Percentiles rank a stretch among this genome's conserved stretches.
Evolutionary conservation across 2,329 filamentous ascomycete species (phyloP).

Genomic region (Intubia oerlemansii): DNA sequence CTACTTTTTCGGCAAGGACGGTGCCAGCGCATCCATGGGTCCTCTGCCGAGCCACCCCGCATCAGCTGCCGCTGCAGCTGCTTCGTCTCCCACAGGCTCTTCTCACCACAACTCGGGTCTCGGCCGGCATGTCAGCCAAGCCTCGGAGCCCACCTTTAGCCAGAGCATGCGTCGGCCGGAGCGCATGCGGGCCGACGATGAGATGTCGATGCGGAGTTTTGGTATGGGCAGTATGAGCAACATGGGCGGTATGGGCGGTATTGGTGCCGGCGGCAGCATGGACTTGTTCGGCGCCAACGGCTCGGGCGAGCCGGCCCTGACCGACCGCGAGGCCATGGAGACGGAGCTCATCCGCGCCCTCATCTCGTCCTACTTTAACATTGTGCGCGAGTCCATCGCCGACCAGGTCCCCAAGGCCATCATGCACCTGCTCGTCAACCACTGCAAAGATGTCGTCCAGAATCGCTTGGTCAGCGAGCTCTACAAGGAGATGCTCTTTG

Average conservation of each 20-base stretch:
- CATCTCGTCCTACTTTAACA: conserved; percentile 98
- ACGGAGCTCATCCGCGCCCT: conserved; percentile 91
- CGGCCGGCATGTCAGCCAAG: conserved; percentile 53
- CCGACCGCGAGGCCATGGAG: conserved; percentile 89
- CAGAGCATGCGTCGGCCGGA: conserved; percentile 61
- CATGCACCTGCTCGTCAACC: conserved; percentile 96
- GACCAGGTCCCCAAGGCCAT: conserved; percentile 97
- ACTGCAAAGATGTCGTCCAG: conserved; percentile 94
- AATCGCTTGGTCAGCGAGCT: conserved; percentile 89
- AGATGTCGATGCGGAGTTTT: not conserved
- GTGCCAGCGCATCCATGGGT: conserved; percentile 15
- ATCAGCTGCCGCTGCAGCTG: too few relatives aligned
- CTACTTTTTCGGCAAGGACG: conserved; percentile 97
- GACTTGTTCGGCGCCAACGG: conserved; percentile 17
- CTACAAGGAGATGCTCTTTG: conserved; percentile 79
- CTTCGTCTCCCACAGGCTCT: not conserved
- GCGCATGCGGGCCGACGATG: conserved; percentile 16
- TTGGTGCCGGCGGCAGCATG: conserved; percentile 3
- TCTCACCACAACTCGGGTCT: conserved; percentile 6
- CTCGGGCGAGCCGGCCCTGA: conserved; percentile 58
- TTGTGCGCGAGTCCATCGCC: conserved; percentile 93
- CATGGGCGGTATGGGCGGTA: conserved; percentile 1
- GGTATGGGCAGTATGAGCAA: not conserved
- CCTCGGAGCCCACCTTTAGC: conserved; percentile 59
- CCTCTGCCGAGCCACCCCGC: not conserved